These are phyloP conservation scores for Fusarium devonianum DNA, from an alignment of 2,329 filamentous ascomycete genomes.

Conservation along the genomic window DNA sequence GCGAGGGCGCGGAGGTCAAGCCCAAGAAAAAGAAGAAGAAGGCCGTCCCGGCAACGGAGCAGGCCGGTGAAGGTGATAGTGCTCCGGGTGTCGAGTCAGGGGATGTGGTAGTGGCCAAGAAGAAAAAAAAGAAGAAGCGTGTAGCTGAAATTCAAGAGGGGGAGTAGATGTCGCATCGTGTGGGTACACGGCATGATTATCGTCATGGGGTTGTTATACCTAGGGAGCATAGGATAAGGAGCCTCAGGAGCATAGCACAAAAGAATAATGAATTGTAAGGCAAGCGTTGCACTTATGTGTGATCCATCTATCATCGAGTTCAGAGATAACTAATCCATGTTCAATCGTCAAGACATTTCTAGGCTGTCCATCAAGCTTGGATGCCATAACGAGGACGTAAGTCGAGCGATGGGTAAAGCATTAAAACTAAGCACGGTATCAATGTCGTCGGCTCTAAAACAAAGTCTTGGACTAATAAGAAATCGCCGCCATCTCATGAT, in stretches of 20 bases:
- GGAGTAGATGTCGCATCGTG: constrained; percentile 23
- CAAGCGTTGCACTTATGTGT: too few species aligned
- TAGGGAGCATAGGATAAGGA: constrained; percentile 13
- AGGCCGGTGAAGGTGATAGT: constrained; percentile 27
- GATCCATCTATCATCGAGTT: constrained; percentile 4
- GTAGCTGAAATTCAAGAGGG: constrained; percentile 42
- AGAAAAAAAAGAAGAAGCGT: constrained; percentile 57
- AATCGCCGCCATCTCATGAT: constrained; percentile 39
- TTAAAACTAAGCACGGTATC: constrained; percentile 10
- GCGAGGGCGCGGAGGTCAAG: constrained; percentile 24
- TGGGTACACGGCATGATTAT: constrained; percentile 5
- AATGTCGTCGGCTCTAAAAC: constrained; percentile 14
- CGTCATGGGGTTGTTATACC: constrained; percentile 9
- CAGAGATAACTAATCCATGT: too few species aligned
- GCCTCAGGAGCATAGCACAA: neutral
- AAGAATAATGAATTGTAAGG: constrained; percentile 29
- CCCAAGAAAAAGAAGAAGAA: constrained; percentile 48
- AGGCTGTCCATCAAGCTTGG: neutral
- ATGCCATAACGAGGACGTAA: neutral
- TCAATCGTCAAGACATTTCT: neutral
- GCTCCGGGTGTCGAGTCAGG: constrained; percentile 27
- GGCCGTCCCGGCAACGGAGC: constrained; percentile 25
- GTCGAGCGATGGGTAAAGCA: neutral
- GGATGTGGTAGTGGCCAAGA: constrained; percentile 52
- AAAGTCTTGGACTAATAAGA: constrained; percentile 30